Percentiles rank a stretch among this genome's conserved stretches.
Conservation (phyloP, 2,329 filamentous ascomycete species). For the Ophiognomonia clavigignenti-juglandacearum region DNA sequence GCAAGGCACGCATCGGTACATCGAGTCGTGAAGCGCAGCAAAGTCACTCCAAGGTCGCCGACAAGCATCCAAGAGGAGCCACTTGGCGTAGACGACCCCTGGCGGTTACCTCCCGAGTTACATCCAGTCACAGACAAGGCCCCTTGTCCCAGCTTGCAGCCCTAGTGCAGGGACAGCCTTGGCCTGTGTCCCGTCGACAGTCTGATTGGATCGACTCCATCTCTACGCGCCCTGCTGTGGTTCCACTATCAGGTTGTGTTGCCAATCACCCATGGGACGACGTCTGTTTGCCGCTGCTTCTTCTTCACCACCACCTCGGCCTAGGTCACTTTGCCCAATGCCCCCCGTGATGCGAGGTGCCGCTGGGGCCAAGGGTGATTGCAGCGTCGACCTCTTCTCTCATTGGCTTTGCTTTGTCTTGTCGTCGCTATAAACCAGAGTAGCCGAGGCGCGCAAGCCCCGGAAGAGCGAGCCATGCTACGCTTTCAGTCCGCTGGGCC, state of each 20-base stretch:
- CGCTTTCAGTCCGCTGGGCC: background rate
- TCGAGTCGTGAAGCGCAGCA: background rate
- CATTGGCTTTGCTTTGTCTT: constrained; percentile 5
- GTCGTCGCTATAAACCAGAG: background rate
- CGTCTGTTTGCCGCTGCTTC: constrained; percentile 3
- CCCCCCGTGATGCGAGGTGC: constrained; percentile 6
- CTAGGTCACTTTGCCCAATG: constrained; percentile 9
- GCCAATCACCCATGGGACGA: constrained; percentile 14
- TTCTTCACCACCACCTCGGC: constrained; percentile 7
- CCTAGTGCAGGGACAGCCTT: constrained; percentile 3
- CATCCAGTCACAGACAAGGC: constrained; percentile 2
- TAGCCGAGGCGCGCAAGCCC: background rate
- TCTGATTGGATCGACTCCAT: constrained; percentile 13
- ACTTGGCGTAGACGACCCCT: constrained; percentile 1
- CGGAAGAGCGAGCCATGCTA: background rate
- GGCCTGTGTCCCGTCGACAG: constrained; percentile 1
- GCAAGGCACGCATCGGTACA: background rate
- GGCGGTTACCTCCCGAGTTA: constrained; percentile 4
- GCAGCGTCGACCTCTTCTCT: constrained; percentile 1
- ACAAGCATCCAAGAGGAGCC: background rate
- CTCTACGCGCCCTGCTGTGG: constrained; percentile 15
- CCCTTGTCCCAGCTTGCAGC: constrained; percentile 12
- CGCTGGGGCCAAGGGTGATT: constrained; percentile 10
- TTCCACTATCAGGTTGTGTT: constrained; percentile 9
- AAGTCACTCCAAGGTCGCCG: background rate